Conservation (phyloP, 2,329 filamentous ascomycete genomes). For the Diplodia seriata region DNA sequence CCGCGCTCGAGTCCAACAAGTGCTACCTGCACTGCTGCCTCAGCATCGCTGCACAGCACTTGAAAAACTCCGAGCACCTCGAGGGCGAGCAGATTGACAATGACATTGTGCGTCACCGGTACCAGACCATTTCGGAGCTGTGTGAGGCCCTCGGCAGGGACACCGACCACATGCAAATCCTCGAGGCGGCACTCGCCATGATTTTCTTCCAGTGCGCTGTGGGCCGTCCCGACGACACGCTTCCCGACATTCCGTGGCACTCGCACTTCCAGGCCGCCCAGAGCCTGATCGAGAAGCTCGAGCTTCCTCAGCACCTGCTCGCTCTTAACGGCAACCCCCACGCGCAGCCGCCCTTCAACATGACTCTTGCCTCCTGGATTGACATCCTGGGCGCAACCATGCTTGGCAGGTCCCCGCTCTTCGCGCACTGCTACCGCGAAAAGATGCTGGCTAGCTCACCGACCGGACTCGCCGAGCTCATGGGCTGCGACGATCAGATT, state of each 20-base stretch:
- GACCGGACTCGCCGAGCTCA: constrained; percentile 86
- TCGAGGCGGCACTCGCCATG: constrained; percentile 91
- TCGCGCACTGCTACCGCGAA: constrained; percentile 93
- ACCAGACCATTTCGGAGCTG: constrained; percentile 82
- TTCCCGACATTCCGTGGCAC: constrained; percentile 94
- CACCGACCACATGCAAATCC: constrained; percentile 82
- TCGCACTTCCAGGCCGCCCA: constrained; percentile 94
- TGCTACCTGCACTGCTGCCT: constrained; percentile 95
- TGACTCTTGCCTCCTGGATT: constrained; percentile 93
- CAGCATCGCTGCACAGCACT: constrained; percentile 89
- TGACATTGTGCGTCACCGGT: constrained; percentile 92
- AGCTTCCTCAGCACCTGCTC: constrained; percentile 73
- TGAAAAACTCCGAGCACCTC: constrained; percentile 76
- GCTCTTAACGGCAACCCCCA: constrained; percentile 64
- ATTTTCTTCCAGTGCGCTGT: constrained; percentile 97
- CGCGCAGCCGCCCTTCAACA: constrained; percentile 83
- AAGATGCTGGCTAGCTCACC: constrained; percentile 74
- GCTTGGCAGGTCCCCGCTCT: constrained; percentile 81
- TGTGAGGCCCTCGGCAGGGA: constrained; percentile 83
- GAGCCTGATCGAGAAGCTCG: constrained; percentile 83
- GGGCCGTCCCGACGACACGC: constrained; percentile 80
- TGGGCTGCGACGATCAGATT: constrained; percentile 96
- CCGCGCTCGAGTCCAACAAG: constrained; percentile 88
- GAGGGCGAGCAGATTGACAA: constrained; percentile 78
- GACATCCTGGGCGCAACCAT: constrained; percentile 96